These are phyloP conservation scores for Brettanomyces custersianus DNA, from an alignment of 805 yeast genomes.

Conservation along the genomic window DNA sequence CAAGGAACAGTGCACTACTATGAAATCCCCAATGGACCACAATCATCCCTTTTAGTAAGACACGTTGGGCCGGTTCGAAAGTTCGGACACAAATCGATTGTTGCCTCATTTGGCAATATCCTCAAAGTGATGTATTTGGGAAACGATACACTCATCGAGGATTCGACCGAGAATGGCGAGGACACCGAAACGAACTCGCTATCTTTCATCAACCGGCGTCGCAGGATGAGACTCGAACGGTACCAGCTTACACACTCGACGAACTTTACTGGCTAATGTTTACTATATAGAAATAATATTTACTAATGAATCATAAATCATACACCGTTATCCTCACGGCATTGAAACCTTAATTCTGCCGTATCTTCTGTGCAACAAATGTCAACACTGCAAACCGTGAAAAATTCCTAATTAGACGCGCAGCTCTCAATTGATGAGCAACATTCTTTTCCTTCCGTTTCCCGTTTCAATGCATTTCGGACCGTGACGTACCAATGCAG, in stretches of 20 bases:
- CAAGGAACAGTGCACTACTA: constrained; percentile 54
- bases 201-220: constrained; percentile 28
- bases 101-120: constrained; percentile 64
- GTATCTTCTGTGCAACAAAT: no score
- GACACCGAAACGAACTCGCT: constrained; percentile 24
- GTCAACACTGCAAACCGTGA: no score
- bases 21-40: constrained; percentile 40
- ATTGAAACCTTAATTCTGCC: no score
- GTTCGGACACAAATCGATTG: constrained; percentile 72
- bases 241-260: constrained; percentile 30
- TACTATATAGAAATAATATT: no score
- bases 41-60: constrained; percentile 40
- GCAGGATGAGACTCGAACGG: constrained; percentile 25
- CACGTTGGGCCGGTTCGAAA: constrained; percentile 53
- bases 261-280: constrained; percentile 25
- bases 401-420: no score
- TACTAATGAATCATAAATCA: no score
- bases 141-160: constrained; percentile 60
- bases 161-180: constrained; percentile 37
- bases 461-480: no score
- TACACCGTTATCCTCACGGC: no score
- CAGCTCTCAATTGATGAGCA: no score
- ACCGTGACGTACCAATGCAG: no score
- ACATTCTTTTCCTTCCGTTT: no score
- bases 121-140: constrained; percentile 71